A percentile compares a stretch with the other conserved stretches of the same genome.
Evolutionary conservation across 129 eudicot species (phyloP).

Genomic region (Centrapalus pauciflorus): DNA sequence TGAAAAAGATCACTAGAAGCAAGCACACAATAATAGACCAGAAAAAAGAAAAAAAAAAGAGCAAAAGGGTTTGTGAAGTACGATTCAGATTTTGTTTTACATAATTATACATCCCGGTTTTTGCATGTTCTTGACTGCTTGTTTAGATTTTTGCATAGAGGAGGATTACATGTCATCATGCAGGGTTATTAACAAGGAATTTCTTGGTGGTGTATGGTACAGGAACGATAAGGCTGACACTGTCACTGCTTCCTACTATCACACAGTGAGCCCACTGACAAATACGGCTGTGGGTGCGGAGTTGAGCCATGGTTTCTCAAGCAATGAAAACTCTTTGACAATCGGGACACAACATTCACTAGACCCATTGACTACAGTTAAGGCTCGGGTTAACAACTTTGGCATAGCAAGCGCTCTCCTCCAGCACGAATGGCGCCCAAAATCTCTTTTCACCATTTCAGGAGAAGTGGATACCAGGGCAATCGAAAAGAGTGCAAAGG

Average conservation of each 20-base stretch:
- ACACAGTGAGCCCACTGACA: conserved; percentile 65
- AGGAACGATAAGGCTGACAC: conserved; percentile 72
- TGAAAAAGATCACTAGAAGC: background rate
- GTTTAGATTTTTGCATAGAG: background rate
- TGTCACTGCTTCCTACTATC: conserved; percentile 62
- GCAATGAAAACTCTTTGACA: conserved; percentile 67
- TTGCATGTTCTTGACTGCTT: too few relatives aligned
- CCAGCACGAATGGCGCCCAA: conserved; percentile 84
- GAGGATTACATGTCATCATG: background rate
- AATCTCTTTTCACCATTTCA: conserved; percentile 67
- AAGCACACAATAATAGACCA: background rate
- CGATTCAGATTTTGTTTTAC: too few relatives aligned
- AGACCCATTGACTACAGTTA: conserved; percentile 58
- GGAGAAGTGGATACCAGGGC: conserved; percentile 91
- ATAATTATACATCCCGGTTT: too few relatives aligned
- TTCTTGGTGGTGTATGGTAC: conserved; percentile 13
- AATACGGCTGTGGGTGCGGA: conserved; percentile 74
- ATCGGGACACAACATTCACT: conserved; percentile 57
- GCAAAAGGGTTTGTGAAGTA: too few relatives aligned
- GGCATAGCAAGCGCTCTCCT: conserved; percentile 71
- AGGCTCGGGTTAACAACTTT: conserved; percentile 59
- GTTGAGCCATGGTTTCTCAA: conserved; percentile 68
- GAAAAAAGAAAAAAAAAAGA: too few relatives aligned
- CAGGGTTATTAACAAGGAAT: background rate
- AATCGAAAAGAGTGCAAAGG: conserved; percentile 79